Evolutionary conservation across 1,284 basidiomycete species (phyloP).

Genomic region (Mycosarcoma mackinlayi): DNA sequence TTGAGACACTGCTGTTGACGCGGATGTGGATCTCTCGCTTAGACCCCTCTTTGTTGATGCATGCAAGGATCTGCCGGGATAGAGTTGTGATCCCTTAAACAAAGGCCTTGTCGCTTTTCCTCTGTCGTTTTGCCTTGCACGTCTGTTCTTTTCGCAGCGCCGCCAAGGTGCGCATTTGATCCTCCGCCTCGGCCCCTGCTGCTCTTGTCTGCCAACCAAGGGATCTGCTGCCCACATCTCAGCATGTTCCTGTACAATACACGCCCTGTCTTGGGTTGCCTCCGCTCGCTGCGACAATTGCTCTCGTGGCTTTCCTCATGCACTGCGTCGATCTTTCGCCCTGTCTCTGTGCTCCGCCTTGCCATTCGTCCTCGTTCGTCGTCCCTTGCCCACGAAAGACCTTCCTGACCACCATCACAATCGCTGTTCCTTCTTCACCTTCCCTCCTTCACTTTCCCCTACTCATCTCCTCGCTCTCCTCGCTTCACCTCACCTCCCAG

Average conservation of each 20-base stretch:
- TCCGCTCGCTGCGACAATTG: no score
- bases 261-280: no score
- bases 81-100: not conserved
- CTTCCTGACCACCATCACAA: slow-evolving; percentile 16
- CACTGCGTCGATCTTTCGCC: slow-evolving; percentile 28
- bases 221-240: no score
- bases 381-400: not conserved
- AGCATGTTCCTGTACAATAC: no score
- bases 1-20: not conserved
- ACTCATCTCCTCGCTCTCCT: no score
- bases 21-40: slow-evolving; percentile 25
- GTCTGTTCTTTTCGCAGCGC: not conserved
- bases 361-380: not conserved
- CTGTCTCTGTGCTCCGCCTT: slow-evolving; percentile 1
- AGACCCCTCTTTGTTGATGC: slow-evolving; percentile 5
- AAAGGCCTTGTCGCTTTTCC: not conserved
- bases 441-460: not conserved
- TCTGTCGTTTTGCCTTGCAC: not conserved
- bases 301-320: slow-evolving; percentile 13
- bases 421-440: slow-evolving; percentile 4
- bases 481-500: no score
- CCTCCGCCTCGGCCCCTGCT: slow-evolving; percentile 9
- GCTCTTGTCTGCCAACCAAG: no score
- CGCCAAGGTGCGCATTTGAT: slow-evolving; percentile 7
- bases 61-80: slow-evolving; percentile 24